phyloP scores from a whole-genome alignment of 768 basidiomycete genomes.

The Rickenella mellea region DNA sequence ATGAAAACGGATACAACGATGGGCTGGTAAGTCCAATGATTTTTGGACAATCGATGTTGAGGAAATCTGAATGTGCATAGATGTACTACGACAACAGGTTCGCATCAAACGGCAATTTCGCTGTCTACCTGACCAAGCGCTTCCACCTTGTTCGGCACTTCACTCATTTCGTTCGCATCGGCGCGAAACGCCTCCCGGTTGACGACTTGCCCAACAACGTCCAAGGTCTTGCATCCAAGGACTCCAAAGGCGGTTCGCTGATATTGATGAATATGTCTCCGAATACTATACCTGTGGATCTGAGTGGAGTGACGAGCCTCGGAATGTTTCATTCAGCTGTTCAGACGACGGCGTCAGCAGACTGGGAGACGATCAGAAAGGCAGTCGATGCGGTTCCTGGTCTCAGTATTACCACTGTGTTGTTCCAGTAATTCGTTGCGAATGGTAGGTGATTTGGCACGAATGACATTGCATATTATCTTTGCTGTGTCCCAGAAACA shows the following conservation, averaged over 20 bases:
- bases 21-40: conserved; percentile 7
- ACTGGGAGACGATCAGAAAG: neutral
- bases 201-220: neutral
- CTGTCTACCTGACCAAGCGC: conserved; percentile 14
- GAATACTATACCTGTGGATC: neutral
- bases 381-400: no score
- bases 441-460: no score
- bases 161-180: conserved; percentile 5
- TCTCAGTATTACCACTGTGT: no score
- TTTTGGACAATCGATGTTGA: neutral
- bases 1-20: conserved; percentile 34
- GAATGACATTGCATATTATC: no score
- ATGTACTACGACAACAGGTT: conserved; percentile 34
- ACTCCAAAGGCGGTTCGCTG: neutral
- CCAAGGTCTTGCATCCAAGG: neutral
- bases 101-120: conserved; percentile 9
- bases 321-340: neutral
- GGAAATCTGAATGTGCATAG: conserved; percentile 7
- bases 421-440: no score
- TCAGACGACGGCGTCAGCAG: neutral
- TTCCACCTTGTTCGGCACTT: conserved; percentile 15
- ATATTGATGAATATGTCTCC: neutral
- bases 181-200: neutral
- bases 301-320: neutral
- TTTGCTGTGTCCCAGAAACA: no score